Evolutionary conservation across 345 rosid species (phyloP).

Genomic region (Barbarea vulgaris): DNA sequence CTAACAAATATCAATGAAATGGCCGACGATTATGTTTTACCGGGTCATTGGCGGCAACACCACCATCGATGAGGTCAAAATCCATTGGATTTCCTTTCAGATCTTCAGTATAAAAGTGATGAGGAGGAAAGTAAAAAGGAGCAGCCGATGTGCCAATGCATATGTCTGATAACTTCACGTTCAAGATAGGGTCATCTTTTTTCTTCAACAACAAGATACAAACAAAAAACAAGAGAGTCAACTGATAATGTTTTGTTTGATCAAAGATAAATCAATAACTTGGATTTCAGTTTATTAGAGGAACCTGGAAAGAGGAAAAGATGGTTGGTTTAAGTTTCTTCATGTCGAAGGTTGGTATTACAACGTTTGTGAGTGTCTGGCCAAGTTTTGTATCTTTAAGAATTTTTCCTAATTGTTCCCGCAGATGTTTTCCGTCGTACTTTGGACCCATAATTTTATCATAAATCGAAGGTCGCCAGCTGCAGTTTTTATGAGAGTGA

Average conservation of each 20-base stretch:
- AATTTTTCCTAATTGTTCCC: constrained; percentile 5
- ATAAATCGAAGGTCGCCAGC: too few relatives aligned
- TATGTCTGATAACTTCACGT: constrained; percentile 58
- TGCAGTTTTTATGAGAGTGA: too few relatives aligned
- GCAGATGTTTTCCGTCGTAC: constrained; percentile 55
- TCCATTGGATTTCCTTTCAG: too few relatives aligned
- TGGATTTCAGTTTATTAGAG: too few relatives aligned
- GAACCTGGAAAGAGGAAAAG: constrained; percentile 60
- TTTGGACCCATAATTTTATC: too few relatives aligned
- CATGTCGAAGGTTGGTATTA: constrained; percentile 63
- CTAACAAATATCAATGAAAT: not conserved
- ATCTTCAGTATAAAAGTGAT: too few relatives aligned
- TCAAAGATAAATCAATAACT: too few relatives aligned
- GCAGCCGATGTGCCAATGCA: constrained; percentile 65
- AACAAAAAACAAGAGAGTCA: too few relatives aligned
- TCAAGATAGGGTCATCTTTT: constrained; percentile 23
- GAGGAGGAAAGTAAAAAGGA: constrained; percentile 55
- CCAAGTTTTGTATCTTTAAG: constrained; percentile 44
- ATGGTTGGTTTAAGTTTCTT: constrained; percentile 56
- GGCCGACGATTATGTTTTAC: constrained; percentile 24
- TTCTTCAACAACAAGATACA: constrained; percentile 38
- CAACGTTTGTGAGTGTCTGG: constrained; percentile 55
- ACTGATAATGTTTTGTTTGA: not conserved
- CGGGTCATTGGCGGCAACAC: constrained; percentile 59
- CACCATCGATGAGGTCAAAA: constrained; percentile 68